Base-by-base conservation (phyloP, 1,284 basidiomycete genomes). In the Ustanciosporium gigantosporum region DNA sequence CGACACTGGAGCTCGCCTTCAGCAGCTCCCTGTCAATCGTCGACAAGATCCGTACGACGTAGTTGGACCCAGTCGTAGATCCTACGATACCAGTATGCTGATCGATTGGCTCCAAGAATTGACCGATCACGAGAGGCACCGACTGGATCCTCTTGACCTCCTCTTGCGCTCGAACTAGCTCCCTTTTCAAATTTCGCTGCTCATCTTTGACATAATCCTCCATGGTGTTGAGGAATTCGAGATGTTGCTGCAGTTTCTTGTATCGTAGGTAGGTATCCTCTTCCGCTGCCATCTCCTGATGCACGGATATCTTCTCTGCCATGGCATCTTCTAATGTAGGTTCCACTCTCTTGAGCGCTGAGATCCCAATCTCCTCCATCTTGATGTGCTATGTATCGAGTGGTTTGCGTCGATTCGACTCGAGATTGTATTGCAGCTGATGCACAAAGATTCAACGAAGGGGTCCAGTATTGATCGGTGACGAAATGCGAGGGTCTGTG, bases 61-160 rank as follows among this genome's bases (percentile, higher is more conserved):
- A 98, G 81, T 97, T 99, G 23, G 90, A 93, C 7, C 95, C 94
- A 8, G 95, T 98, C 0, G 95, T 99, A 22, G 90, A 93, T 29
- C 94, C 95, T 17, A 98, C 95, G 66, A 99, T 99, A 52, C 89
- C 93, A 17, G 94, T 92, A 74, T 89, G 87, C 79, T 97, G 91
- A 82, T 99, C 95, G 78, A 99, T 97, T 45, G 95, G 90, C 80
- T 99, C 95, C 34, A 98, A 85, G 83, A 99, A 99, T 79, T 99
- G 95, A 41, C 95, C 95, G 71, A 99, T 99, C 73, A 99, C 95
- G n/a, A 99, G 86, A 0, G 95, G 95, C 3, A 98, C 95, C 39
- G 90, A 91, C 81, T 99, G 93, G 77, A 99, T 99, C 47, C 95
- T 88, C 81, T 97, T 97, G 71, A 99, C 95, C 82, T 99, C 95